Conservation (phyloP, 2,329 filamentous ascomycete genomes). For the Arthrobotrys conoides region DNA sequence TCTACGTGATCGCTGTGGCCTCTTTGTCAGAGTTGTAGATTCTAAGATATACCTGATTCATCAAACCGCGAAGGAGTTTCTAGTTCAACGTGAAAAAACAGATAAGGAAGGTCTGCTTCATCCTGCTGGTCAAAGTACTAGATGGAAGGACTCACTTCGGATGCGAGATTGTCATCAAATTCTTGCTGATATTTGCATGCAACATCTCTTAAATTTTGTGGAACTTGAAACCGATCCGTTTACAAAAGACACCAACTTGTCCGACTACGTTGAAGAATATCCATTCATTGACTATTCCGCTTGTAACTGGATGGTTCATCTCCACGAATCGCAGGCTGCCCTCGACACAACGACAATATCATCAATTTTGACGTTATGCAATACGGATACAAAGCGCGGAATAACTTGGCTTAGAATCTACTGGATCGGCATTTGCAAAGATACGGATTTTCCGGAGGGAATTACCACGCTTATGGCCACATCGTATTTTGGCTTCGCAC, state of each 20-base stretch:
- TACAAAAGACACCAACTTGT: neutral
- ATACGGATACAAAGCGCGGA: neutral
- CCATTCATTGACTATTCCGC: slow-evolving; percentile 14
- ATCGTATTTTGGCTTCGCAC: slow-evolving; percentile 11
- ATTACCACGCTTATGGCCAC: slow-evolving; percentile 1
- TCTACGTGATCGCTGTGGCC: slow-evolving; percentile 66
- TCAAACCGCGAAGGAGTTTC: slow-evolving; percentile 68
- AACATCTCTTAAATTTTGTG: slow-evolving; percentile 4
- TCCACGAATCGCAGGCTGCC: neutral
- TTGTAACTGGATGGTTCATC: neutral
- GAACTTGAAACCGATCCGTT: slow-evolving; percentile 4
- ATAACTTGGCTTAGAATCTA: slow-evolving; percentile 13
- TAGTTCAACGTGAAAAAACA: slow-evolving; percentile 61
- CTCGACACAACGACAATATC: neutral
- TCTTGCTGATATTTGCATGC: slow-evolving; percentile 13
- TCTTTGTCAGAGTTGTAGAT: slow-evolving; percentile 66
- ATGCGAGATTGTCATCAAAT: slow-evolving; percentile 15
- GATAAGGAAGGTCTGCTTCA: neutral
- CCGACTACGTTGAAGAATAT: neutral
- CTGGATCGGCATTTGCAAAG: neutral
- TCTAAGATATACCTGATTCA: slow-evolving; percentile 67
- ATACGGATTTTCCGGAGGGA: slow-evolving; percentile 1
- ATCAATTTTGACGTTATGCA: neutral
- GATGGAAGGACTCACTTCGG: slow-evolving; percentile 11
- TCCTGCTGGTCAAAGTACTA: slow-evolving; percentile 1